phyloP scores from a whole-genome alignment of 192 early-diverging fungal genomes.

The Cetraspora pellucida region DNA sequence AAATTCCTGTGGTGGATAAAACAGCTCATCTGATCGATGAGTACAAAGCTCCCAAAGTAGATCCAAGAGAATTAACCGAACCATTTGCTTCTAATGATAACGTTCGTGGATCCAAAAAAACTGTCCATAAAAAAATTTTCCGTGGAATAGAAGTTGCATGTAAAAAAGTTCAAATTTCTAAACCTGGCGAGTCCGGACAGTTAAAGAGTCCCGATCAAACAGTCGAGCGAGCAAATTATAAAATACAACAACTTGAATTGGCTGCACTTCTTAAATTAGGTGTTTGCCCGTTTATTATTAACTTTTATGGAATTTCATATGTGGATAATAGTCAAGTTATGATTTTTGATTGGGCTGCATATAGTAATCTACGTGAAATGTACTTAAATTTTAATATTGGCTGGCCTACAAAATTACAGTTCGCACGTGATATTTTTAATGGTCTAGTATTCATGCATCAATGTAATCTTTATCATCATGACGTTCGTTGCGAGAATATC shows the following conservation, averaged over 20 bases:
- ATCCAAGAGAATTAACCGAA: background rate
- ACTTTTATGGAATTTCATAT: background rate
- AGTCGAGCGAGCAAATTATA: background rate
- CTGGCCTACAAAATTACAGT: constrained; percentile 8
- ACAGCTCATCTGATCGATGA: background rate
- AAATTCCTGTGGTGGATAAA: background rate
- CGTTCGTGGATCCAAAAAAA: background rate
- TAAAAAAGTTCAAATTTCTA: background rate
- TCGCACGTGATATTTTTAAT: background rate
- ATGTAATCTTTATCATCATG: background rate
- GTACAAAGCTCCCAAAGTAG: background rate
- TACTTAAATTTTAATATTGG: background rate
- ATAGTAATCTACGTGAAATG: background rate
- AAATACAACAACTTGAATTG: background rate
- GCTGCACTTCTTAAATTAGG: background rate
- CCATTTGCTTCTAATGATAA: background rate
- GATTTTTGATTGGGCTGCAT: constrained; percentile 13
- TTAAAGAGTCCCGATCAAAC: too few relatives aligned
- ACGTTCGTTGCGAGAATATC: constrained; percentile 16
- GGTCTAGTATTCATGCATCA: background rate
- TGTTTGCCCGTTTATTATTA: background rate
- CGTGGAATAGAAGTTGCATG: background rate
- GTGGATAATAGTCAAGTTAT: background rate
- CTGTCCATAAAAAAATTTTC: background rate
- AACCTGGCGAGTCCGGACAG: too few relatives aligned